phyloP scores from a whole-genome alignment of 352 stramenopile genomes.

The Pythium rhizo-oryzae region DNA sequence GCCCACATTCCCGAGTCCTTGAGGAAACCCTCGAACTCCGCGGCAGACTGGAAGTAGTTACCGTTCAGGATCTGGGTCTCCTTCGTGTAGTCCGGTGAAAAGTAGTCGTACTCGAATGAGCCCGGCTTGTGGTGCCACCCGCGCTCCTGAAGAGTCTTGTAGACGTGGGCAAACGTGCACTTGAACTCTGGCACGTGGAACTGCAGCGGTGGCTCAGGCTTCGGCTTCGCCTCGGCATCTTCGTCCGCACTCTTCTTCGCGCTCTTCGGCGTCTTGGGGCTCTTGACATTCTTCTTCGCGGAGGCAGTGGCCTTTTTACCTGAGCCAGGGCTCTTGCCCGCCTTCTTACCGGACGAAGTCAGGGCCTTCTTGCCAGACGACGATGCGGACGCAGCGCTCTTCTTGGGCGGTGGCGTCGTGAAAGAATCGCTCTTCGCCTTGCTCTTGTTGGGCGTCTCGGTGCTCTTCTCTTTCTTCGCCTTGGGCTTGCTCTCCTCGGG shows the following conservation, averaged over 20 bases:
- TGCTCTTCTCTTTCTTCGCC: slow-evolving; percentile 25
- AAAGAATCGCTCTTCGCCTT: slow-evolving; percentile 22
- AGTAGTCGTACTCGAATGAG: slow-evolving; percentile 84
- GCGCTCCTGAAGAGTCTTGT: slow-evolving; percentile 54
- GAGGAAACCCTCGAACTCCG: slow-evolving; percentile 59
- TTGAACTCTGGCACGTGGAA: slow-evolving; percentile 65
- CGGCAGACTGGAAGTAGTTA: slow-evolving; percentile 72
- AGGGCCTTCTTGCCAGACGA: slow-evolving; percentile 19
- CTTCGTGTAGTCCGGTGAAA: slow-evolving; percentile 63
- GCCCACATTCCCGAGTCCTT: slow-evolving; percentile 61
- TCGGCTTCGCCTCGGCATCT: slow-evolving; percentile 25
- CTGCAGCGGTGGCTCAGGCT: slow-evolving; percentile 35
- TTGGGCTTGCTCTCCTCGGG: slow-evolving; percentile 15
- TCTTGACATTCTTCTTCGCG: slow-evolving; percentile 26
- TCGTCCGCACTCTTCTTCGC: slow-evolving; percentile 25
- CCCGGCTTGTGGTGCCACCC: slow-evolving; percentile 64
- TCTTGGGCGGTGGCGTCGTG: slow-evolving; percentile 28
- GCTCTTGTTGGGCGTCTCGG: slow-evolving; percentile 23
- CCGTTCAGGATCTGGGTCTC: slow-evolving; percentile 50
- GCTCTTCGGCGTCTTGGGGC: slow-evolving; percentile 30
- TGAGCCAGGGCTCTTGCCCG: slow-evolving; percentile 5
- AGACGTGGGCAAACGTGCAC: slow-evolving; percentile 71
- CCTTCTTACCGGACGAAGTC: slow-evolving; percentile 29
- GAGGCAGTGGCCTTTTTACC: slow-evolving; percentile 18
- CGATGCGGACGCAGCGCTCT: neutral